Percentiles rank a stretch among this genome's conserved stretches.
Conservation (phyloP, 805 yeast species). For the Zygosaccharomyces bisporus region DNA sequence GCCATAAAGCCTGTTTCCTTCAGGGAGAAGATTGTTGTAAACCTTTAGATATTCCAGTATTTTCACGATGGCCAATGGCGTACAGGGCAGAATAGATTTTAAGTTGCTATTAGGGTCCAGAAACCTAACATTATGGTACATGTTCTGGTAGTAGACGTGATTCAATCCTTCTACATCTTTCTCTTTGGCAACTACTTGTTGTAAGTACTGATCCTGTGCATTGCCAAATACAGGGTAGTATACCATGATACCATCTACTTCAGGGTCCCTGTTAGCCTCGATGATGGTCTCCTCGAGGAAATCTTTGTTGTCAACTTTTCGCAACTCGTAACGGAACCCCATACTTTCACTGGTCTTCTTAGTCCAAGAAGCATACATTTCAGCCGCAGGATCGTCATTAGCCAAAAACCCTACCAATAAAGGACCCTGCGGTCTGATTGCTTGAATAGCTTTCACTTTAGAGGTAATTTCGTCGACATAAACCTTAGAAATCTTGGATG, state of each 20-base stretch:
- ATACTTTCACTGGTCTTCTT: slow-evolving; percentile 80
- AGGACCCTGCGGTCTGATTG: slow-evolving; percentile 48
- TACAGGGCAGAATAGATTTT: slow-evolving; percentile 92
- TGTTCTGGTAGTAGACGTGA: slow-evolving; percentile 84
- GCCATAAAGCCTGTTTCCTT: slow-evolving; percentile 91
- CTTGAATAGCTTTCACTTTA: slow-evolving; percentile 49
- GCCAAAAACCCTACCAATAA: slow-evolving; percentile 87
- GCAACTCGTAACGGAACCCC: slow-evolving; percentile 80
- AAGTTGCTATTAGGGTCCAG: slow-evolving; percentile 64
- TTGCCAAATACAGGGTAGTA: slow-evolving; percentile 97
- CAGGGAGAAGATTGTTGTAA: slow-evolving; percentile 74
- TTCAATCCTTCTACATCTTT: slow-evolving; percentile 97
- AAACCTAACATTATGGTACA: slow-evolving; percentile 88
- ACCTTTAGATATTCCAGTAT: slow-evolving; percentile 85
- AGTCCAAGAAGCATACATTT: slow-evolving; percentile 95
- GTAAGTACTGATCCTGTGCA: slow-evolving; percentile 91
- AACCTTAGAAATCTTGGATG: slow-evolving; percentile 81
- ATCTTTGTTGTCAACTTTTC: slow-evolving; percentile 67
- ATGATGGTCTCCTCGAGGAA: slow-evolving; percentile 79
- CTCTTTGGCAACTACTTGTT: slow-evolving; percentile 84
- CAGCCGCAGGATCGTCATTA: slow-evolving; percentile 91
- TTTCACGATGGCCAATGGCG: slow-evolving; percentile 93
- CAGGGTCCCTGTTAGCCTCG: slow-evolving; percentile 71
- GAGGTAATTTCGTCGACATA: slow-evolving; percentile 67
- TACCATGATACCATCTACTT: slow-evolving; percentile 89